Conservation (phyloP, 148 eudicot genomes). For the Oxyria digyna region DNA sequence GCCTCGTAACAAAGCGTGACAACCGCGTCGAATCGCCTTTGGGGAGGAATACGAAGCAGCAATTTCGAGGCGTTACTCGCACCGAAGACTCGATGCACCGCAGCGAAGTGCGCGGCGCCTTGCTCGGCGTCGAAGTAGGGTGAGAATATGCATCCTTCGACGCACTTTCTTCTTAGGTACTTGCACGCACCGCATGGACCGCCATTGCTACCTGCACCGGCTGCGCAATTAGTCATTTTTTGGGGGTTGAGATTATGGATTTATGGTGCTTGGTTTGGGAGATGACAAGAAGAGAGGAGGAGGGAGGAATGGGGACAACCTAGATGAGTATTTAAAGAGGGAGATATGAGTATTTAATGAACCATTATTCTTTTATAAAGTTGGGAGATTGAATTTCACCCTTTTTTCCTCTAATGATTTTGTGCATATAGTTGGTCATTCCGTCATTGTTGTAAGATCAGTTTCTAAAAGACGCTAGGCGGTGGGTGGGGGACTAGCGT, state of each 20-base stretch:
- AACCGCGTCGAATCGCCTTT: slow-evolving; percentile 59
- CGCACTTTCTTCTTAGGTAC: slow-evolving; percentile 61
- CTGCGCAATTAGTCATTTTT: background rate
- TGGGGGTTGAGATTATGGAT: background rate
- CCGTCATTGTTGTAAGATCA: too few species aligned
- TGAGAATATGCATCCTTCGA: slow-evolving; percentile 56
- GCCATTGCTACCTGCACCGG: background rate
- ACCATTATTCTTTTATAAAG: too few species aligned
- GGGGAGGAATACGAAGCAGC: slow-evolving; percentile 41
- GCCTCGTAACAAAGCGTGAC: slow-evolving; percentile 74
- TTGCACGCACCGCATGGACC: slow-evolving; percentile 89
- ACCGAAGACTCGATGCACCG: slow-evolving; percentile 66
- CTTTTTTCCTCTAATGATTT: background rate
- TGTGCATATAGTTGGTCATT: too few species aligned
- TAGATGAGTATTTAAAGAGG: slow-evolving; percentile 15
- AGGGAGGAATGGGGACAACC: background rate
- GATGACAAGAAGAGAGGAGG: slow-evolving; percentile 9
- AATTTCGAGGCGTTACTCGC: slow-evolving; percentile 72
- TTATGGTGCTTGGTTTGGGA: slow-evolving; percentile 1
- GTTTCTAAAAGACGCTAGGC: too few species aligned
- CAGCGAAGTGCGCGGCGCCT: slow-evolving; percentile 65
- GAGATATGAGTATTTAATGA: background rate
- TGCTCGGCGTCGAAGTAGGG: slow-evolving; percentile 67
- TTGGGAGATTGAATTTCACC: background rate
- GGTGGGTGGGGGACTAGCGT: too few species aligned